phyloP scores from a whole-genome alignment of 257 asterid species.

The Gentiana macrophylla region DNA sequence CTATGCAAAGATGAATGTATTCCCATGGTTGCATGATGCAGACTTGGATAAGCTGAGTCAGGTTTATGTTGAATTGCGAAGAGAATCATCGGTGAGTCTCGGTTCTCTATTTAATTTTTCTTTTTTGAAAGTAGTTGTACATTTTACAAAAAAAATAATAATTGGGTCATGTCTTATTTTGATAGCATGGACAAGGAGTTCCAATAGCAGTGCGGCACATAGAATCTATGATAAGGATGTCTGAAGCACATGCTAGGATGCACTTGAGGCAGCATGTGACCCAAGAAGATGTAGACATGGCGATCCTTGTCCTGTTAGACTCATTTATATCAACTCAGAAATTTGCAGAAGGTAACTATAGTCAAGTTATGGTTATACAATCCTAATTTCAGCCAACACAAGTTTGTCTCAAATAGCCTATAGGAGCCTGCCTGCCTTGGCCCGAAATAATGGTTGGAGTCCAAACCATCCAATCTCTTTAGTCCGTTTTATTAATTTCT shows the following conservation, averaged over 20 bases:
- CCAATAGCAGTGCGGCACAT: conserved; percentile 97
- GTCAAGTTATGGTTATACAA: too few species aligned
- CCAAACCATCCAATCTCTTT: too few species aligned
- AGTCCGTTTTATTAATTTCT: too few species aligned
- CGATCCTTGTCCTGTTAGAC: conserved; percentile 78
- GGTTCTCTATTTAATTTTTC: conserved; percentile 1
- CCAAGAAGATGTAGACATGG: conserved; percentile 99
- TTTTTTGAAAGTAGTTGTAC: too few species aligned
- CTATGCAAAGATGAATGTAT: conserved; percentile 80
- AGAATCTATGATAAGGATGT: conserved; percentile 97
- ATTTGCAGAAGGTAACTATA: too few species aligned
- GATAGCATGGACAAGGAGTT: conserved; percentile 89
- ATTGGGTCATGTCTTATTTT: conserved; percentile 2
- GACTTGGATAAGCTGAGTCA: conserved; percentile 83
- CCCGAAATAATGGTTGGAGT: too few species aligned
- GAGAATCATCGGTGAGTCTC: conserved; percentile 85
- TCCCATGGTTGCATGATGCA: conserved; percentile 84
- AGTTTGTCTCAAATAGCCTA: too few species aligned
- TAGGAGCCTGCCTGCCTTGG: too few species aligned
- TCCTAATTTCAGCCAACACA: too few species aligned
- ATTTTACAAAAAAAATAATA: too few species aligned
- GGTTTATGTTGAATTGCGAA: conserved; percentile 91
- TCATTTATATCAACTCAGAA: conserved; percentile 93
- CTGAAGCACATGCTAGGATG: conserved; percentile 97
- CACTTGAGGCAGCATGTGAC: conserved; percentile 92